Evolutionary conservation across 2,329 filamentous ascomycete genomes (phyloP).

Genomic region (Ciborinia camelliae): DNA sequence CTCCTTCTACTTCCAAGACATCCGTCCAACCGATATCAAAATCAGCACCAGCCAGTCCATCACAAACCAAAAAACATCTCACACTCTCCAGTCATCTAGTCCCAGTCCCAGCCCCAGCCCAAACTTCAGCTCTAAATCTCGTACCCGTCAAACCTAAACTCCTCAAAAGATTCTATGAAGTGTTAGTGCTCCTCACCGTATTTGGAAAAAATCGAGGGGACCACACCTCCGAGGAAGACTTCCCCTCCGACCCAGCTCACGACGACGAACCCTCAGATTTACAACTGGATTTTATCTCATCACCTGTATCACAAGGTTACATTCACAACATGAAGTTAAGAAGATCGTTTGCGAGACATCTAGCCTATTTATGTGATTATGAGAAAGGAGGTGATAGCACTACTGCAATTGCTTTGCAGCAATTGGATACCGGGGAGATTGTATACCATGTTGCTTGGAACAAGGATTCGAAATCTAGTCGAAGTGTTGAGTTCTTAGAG

Average conservation of each 20-base stretch:
- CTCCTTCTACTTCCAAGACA: no score
- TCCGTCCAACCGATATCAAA: no score
- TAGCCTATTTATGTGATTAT: constrained; percentile 47
- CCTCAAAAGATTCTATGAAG: constrained; percentile 41
- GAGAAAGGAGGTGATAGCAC: constrained; percentile 45
- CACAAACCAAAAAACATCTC: no score
- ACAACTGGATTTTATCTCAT: no score
- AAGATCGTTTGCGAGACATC: constrained; percentile 39
- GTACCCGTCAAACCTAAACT: constrained; percentile 19
- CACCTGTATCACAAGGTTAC: constrained; percentile 19
- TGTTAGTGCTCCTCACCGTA: constrained; percentile 38
- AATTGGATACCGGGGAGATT: constrained; percentile 31
- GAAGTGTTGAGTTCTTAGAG: background rate
- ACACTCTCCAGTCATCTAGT: no score
- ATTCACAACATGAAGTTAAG: background rate
- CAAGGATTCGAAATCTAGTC: background rate
- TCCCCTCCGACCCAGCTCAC: constrained; percentile 16
- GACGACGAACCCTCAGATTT: constrained; percentile 18
- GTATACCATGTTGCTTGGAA: constrained; percentile 48
- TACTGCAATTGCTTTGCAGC: constrained; percentile 46
- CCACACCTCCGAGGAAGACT: constrained; percentile 5
- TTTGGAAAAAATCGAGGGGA: constrained; percentile 39
- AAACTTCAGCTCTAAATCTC: background rate
- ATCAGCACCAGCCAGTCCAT: no score
- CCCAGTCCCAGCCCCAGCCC: no score